A percentile compares a stretch with the other conserved stretches of the same genome.
phyloP scores from a whole-genome alignment of 2,329 filamentous ascomycete species.

The Chaetothyriales sp. region DNA sequence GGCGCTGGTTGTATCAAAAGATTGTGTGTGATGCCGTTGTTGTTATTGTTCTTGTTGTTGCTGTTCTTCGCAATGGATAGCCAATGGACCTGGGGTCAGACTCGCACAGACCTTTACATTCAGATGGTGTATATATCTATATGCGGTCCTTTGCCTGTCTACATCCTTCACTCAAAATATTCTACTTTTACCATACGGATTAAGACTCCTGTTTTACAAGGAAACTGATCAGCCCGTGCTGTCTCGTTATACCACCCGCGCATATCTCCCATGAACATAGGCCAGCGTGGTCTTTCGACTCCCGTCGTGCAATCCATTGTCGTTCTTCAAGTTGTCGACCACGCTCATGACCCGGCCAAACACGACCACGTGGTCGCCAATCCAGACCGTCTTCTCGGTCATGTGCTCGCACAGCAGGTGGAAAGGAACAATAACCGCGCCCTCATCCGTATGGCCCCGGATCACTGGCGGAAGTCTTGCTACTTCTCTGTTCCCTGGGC shows the following conservation, averaged over 20 bases:
- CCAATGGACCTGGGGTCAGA: not conserved
- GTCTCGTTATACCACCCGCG: not conserved
- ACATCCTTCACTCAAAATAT: not conserved
- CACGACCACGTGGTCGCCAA: constrained; percentile 36
- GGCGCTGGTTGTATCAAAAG: not conserved
- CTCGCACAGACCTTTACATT: not conserved
- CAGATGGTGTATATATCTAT: too few relatives aligned
- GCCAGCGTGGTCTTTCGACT: constrained; percentile 3
- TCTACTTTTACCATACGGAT: not conserved
- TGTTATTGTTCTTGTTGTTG: not conserved
- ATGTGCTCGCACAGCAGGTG: constrained; percentile 18
- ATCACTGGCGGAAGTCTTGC: not conserved
- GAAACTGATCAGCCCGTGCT: too few relatives aligned
- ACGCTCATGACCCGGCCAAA: constrained; percentile 29
- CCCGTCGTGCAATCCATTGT: constrained; percentile 2
- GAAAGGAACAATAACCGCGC: constrained; percentile 18
- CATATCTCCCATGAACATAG: constrained; percentile 6
- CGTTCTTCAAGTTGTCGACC: constrained; percentile 1
- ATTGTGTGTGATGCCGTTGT: not conserved
- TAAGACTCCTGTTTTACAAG: not conserved
- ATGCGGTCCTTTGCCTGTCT: too few relatives aligned
- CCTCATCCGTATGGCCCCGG: not conserved
- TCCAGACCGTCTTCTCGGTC: constrained; percentile 24
- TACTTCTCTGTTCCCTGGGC: not conserved
- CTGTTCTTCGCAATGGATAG: not conserved